These are phyloP conservation scores for Avicennia marina DNA, from an alignment of 257 asterid genomes.

Conservation along the genomic window DNA sequence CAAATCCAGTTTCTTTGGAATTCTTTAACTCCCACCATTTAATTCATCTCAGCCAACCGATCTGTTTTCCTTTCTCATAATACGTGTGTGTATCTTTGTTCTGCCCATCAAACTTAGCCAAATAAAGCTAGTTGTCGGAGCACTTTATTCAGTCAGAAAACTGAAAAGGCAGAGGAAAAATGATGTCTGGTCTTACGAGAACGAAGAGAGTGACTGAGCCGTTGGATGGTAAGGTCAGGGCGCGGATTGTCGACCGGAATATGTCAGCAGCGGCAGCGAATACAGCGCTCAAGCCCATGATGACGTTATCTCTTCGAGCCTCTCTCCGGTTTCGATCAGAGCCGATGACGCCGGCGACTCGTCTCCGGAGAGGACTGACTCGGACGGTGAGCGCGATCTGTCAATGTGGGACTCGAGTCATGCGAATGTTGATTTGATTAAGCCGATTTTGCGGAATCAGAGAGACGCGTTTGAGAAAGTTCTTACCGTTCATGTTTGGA, in stretches of 20 bases:
- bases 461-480: slow-evolving; percentile 38
- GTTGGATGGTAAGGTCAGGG: slow-evolving; percentile 29
- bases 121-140: too few relatives aligned
- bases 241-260: slow-evolving; percentile 29
- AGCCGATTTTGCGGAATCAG: slow-evolving; percentile 13
- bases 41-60: too few relatives aligned
- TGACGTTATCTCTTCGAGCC: slow-evolving; percentile 42
- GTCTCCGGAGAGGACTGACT: slow-evolving; percentile 5
- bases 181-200: too few relatives aligned
- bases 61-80: too few relatives aligned
- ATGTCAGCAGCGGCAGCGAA: slow-evolving; percentile 1
- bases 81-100: too few relatives aligned
- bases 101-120: too few relatives aligned
- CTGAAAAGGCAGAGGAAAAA: too few relatives aligned
- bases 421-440: slow-evolving; percentile 22
- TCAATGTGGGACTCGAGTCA: slow-evolving; percentile 12
- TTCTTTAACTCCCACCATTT: too few relatives aligned
- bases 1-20: too few relatives aligned
- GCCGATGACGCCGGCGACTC: slow-evolving; percentile 18
- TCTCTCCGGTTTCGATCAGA: slow-evolving; percentile 34
- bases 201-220: slow-evolving; percentile 37
- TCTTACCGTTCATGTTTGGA: slow-evolving; percentile 30
- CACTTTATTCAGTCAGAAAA: too few relatives aligned
- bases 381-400: slow-evolving; percentile 34
- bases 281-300: slow-evolving; percentile 6